These are phyloP conservation scores for Hydnomerulius pinastri DNA, from an alignment of 768 basidiomycete species.

Conservation along the genomic window DNA sequence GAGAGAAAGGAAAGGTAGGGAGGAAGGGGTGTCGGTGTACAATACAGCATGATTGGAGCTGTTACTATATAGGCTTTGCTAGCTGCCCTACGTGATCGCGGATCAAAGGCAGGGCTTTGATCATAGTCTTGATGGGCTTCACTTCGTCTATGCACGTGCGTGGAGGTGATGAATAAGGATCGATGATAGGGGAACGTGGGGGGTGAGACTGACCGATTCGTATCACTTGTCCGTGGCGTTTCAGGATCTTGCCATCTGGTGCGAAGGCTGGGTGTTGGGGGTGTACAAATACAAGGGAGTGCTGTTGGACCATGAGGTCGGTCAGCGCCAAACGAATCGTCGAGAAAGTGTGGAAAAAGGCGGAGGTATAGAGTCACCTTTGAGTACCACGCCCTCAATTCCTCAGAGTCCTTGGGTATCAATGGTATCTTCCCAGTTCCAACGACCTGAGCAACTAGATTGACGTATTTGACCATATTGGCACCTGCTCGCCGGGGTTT, in stretches of 20 bases:
- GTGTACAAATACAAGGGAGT: constrained; percentile 73
- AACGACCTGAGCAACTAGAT: constrained; percentile 76
- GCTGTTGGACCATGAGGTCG: constrained; percentile 42
- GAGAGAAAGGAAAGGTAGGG: not conserved
- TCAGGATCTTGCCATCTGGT: constrained; percentile 43
- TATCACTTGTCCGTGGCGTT: constrained; percentile 65
- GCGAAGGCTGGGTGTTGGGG: constrained; percentile 53
- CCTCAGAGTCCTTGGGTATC: constrained; percentile 55
- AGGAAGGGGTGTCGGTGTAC: not conserved
- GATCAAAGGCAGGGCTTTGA: constrained; percentile 64
- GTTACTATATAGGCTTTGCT: constrained; percentile 5
- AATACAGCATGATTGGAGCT: constrained; percentile 12
- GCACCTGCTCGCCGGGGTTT: constrained; percentile 32
- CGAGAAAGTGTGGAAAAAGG: too few species aligned
- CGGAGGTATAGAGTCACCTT: constrained; percentile 44
- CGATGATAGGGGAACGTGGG: not conserved
- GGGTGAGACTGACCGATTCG: constrained; percentile 54
- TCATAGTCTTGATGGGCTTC: constrained; percentile 76
- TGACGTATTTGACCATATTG: constrained; percentile 63
- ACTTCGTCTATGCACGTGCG: constrained; percentile 51
- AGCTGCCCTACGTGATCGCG: constrained; percentile 51
- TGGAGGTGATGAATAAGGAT: not conserved
- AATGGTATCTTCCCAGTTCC: constrained; percentile 60
- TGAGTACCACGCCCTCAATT: constrained; percentile 71
- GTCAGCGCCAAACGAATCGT: not conserved